phyloP scores from a whole-genome alignment of 148 eudicot species.

The Persicaria tinctoria region DNA sequence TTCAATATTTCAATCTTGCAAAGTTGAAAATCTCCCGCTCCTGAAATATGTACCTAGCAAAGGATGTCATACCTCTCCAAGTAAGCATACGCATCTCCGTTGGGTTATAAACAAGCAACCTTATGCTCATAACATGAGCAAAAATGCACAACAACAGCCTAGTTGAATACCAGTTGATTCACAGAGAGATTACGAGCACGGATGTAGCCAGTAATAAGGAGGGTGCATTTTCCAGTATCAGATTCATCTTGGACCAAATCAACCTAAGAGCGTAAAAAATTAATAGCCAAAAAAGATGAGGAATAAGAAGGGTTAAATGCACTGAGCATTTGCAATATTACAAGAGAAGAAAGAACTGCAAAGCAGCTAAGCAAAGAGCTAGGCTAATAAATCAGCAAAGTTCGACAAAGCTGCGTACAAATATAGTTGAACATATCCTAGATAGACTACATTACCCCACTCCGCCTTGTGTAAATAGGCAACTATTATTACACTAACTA shows the following conservation, averaged over 20 bases:
- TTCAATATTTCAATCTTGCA: conserved; percentile 68
- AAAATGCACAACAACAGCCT: neutral
- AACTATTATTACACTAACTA: too few species aligned
- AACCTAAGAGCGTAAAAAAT: conserved; percentile 37
- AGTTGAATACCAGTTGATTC: conserved; percentile 75
- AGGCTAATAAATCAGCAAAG: neutral
- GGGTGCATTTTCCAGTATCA: conserved; percentile 57
- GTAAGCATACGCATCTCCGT: neutral
- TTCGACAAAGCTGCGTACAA: too few species aligned
- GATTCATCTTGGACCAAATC: conserved; percentile 46
- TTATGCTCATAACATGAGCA: neutral
- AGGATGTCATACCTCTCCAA: conserved; percentile 5
- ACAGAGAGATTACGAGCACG: conserved; percentile 77
- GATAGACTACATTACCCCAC: too few species aligned
- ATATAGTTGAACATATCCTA: too few species aligned
- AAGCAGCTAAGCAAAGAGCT: neutral
- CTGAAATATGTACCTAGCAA: conserved; percentile 83
- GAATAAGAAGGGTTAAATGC: neutral
- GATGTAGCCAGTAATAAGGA: conserved; percentile 71
- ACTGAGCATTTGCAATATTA: neutral
- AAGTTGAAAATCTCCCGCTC: conserved; percentile 92
- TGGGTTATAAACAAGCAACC: neutral
- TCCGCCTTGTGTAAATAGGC: too few species aligned
- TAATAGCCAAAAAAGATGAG: neutral
- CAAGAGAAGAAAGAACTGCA: neutral